Evolutionary conservation across 129 eudicot genomes (phyloP), one percentile per base, ranked within the genome.

Genomic region (Ambrosia trifida): DNA sequence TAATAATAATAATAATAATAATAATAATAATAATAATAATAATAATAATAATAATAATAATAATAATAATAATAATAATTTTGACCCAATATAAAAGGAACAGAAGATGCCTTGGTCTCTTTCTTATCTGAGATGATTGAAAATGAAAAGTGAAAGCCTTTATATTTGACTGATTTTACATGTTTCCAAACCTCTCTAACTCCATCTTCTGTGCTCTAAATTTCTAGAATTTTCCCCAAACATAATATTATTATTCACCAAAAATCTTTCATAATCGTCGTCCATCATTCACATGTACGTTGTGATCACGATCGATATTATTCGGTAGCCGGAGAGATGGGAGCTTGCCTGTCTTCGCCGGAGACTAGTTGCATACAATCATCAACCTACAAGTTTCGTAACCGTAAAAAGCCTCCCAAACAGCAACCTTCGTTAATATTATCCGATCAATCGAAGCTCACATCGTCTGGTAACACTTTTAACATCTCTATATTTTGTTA

Each of bases 311-410:
- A 8, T 56, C 32, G 35, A 20, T n/a, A n/a, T n/a, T n/a, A n/a
- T n/a, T n/a, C 67, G 17, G 62, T 45, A 18, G 50, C 72, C 57
- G 58, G 73, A 76, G 73, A 76, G 77, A 91, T 91, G 98, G 98
- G 98, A 70, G 91, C 77, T 54, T 91, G 95, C 64, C 78, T 81
- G 7, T 91, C 98, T 44, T 76, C 83, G 59, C 89, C 89, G 78
- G 78, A 81, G 56, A 72, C 65, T 50, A 86, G 85, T 10, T 66
- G 66, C 64, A 18, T 75, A 36, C 51, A 61, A 8, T 76, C 74
- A 38, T 62, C 83, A 28, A 51, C 44, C 66, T 75, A 57, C 74
- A 84, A 86, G 83, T 54, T 75, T 43, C 63, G 70, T 6, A 84
- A 67, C 75, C 76, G 78, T 32, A 74, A 73, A 65, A 80, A 58